Evolutionary conservation across 2,329 filamentous ascomycete genomes (phyloP).

Genomic region (Neopestalotiopsis clavispora): DNA sequence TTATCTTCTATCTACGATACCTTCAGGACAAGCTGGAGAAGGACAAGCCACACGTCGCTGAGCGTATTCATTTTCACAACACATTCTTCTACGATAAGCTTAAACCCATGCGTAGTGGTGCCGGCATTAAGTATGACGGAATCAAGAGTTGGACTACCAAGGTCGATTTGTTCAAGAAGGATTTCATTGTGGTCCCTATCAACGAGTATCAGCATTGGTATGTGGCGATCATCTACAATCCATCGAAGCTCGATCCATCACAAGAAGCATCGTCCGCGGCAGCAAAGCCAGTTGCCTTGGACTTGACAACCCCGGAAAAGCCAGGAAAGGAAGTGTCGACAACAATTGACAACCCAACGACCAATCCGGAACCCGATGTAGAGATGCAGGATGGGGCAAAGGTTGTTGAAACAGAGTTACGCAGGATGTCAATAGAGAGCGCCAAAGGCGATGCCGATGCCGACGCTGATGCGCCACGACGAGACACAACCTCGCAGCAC

Average conservation of each 20-base stretch:
- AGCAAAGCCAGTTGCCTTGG: not conserved
- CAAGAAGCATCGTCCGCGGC: slow-evolving; percentile 14
- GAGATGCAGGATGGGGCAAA: not conserved
- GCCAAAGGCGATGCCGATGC: not conserved
- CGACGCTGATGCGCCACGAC: not conserved
- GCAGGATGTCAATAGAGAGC: slow-evolving; percentile 13
- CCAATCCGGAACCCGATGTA: not conserved
- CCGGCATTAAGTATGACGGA: slow-evolving; percentile 78
- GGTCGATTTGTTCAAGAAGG: slow-evolving; percentile 81
- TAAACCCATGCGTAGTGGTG: slow-evolving; percentile 59
- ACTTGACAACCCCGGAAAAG: not conserved
- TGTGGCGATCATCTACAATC: slow-evolving; percentile 91
- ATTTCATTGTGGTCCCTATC: slow-evolving; percentile 91
- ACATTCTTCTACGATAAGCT: slow-evolving; percentile 89
- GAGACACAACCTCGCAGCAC: not conserved
- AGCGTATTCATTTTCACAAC: slow-evolving; percentile 85
- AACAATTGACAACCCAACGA: not conserved
- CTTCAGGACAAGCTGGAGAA: slow-evolving; percentile 66
- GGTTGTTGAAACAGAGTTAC: slow-evolving; percentile 9
- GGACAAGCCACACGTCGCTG: slow-evolving; percentile 58
- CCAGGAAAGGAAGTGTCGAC: not conserved
- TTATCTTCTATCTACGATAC: slow-evolving; percentile 84
- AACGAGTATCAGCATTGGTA: slow-evolving; percentile 93
- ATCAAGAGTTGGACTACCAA: slow-evolving; percentile 89
- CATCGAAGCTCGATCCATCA: slow-evolving; percentile 63